Base-by-base conservation (phyloP, 306 rosid species). In the Coriaria nepalensis region DNA sequence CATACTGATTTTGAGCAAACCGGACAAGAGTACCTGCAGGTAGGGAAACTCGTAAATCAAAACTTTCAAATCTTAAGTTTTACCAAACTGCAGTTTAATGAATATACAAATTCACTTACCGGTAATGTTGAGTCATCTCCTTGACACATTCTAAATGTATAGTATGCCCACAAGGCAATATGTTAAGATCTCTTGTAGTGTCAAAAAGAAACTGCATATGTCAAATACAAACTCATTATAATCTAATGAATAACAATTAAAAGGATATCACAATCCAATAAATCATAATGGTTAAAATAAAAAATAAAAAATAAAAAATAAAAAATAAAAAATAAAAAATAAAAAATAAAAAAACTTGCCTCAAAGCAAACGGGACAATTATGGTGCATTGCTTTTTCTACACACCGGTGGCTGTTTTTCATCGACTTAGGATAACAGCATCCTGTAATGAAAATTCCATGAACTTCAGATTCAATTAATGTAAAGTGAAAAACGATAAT, bases 311-410 rank as follows among this genome's bases (percentile, higher is more conserved):
- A n/a, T n/a, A n/a, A n/a, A n/a, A n/a, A n/a, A n/a, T n/a, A n/a
- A n/a, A n/a, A n/a, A n/a, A n/a, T n/a, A n/a, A n/a, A n/a, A n/a
- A n/a, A n/a, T n/a, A n/a, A n/a, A n/a, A n/a, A n/a, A n/a, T n/a
- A n/a, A n/a, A n/a, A n/a, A n/a, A n/a, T n/a, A n/a, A 35, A 33
- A 29, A 14, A 35, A 13, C 8, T 64, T 70, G 75, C 96, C 87
- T 87, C 96, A 60, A 80, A 73, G 66, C 96, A 87, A 61, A 87
- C 77, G 14, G 96, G 80, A 40, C 96, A 87, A 57, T 83, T 75
- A 36, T 80, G 85, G 68, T 87, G 94, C 94, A 83, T 80, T 44
- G 87, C 93, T 52, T 74, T 67, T 65, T 87, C 96, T 33, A 82
- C 78, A 43, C 96, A 87, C 37, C 46, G 67, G 44, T 87, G 93